Conservation (phyloP, 2,329 filamentous ascomycete genomes). For the Exophiala sp. region DNA sequence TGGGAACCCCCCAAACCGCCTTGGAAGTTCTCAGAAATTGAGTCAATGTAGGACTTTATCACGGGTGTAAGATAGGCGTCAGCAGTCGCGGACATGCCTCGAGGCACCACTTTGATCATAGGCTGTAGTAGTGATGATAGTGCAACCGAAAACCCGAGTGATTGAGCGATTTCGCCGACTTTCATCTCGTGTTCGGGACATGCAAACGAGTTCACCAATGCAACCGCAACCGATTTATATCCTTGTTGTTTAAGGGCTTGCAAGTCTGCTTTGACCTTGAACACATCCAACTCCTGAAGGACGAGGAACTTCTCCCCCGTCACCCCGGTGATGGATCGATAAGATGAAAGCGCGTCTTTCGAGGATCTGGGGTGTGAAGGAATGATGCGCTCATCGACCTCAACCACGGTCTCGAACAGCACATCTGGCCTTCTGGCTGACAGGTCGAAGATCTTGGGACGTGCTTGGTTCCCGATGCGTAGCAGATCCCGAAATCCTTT, state of each 20-base stretch:
- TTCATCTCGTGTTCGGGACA: slow-evolving; percentile 77
- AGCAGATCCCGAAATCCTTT: slow-evolving; percentile 81
- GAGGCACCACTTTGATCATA: slow-evolving; percentile 80
- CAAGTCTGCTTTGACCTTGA: slow-evolving; percentile 38
- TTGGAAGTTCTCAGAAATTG: slow-evolving; percentile 33
- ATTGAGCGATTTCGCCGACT: slow-evolving; percentile 67
- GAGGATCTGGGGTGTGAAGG: slow-evolving; percentile 1
- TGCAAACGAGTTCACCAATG: slow-evolving; percentile 72
- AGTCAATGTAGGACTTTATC: slow-evolving; percentile 64
- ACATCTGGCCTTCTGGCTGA: slow-evolving; percentile 67
- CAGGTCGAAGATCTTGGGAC: slow-evolving; percentile 85
- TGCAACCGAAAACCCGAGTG: slow-evolving; percentile 68
- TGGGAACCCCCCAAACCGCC: slow-evolving; percentile 71
- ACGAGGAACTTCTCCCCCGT: slow-evolving; percentile 31
- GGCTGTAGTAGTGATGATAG: slow-evolving; percentile 76
- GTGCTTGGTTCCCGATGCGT: slow-evolving; percentile 81
- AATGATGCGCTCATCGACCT: slow-evolving; percentile 29
- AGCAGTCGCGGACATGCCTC: slow-evolving; percentile 69
- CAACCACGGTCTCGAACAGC: slow-evolving; percentile 28
- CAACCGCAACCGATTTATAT: slow-evolving; percentile 15
- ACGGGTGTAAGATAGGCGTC: slow-evolving; percentile 75
- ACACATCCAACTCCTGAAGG: slow-evolving; percentile 30
- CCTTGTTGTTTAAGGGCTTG: slow-evolving; percentile 31
- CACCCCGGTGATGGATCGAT: slow-evolving; percentile 37
- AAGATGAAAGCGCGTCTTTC: slow-evolving; percentile 1